Evolutionary conservation across 2,329 filamentous ascomycete species (phyloP).

Genomic region (Pyrenochaeta sp.): DNA sequence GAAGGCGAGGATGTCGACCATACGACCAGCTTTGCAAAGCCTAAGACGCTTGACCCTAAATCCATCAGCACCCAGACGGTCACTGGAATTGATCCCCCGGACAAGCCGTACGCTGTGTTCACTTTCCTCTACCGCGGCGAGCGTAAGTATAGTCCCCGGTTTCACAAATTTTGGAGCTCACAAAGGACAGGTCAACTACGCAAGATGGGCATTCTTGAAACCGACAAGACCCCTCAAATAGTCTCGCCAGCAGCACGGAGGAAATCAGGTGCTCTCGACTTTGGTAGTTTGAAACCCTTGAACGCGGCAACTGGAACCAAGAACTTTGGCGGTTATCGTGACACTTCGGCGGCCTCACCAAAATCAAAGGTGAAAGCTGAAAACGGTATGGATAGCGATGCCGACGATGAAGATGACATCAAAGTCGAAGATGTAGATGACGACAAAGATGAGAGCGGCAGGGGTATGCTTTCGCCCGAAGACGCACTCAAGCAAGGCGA

Average conservation of each 20-base stretch:
- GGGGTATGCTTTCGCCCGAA: slow-evolving; percentile 67
- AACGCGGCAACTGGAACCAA: slow-evolving; percentile 82
- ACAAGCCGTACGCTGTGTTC: slow-evolving; percentile 95
- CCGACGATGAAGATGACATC: slow-evolving; percentile 71
- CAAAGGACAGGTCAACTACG: slow-evolving; percentile 77
- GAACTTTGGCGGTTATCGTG: slow-evolving; percentile 88
- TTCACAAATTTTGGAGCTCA: slow-evolving; percentile 14
- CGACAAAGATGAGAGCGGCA: slow-evolving; percentile 65
- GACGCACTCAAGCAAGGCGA: slow-evolving; percentile 77
- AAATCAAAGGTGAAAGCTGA: slow-evolving; percentile 60
- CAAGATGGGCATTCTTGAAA: slow-evolving; percentile 89
- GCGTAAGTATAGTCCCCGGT: slow-evolving; percentile 66
- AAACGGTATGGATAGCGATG: slow-evolving; percentile 75
- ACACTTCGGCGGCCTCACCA: slow-evolving; percentile 65
- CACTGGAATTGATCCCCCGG: slow-evolving; percentile 95
- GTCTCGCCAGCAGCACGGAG: slow-evolving; percentile 73
- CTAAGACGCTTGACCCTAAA: slow-evolving; percentile 93
- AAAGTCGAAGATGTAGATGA: slow-evolving; percentile 69
- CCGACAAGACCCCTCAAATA: slow-evolving; percentile 65
- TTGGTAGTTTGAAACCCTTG: slow-evolving; percentile 82
- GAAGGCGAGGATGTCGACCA: slow-evolving; percentile 88
- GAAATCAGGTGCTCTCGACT: slow-evolving; percentile 83
- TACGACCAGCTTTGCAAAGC: slow-evolving; percentile 96
- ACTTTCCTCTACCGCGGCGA: slow-evolving; percentile 98
- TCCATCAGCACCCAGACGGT: slow-evolving; percentile 98